Evolutionary conservation across 441 rosid species (phyloP).

Genomic region (Adansonia grandidieri): DNA sequence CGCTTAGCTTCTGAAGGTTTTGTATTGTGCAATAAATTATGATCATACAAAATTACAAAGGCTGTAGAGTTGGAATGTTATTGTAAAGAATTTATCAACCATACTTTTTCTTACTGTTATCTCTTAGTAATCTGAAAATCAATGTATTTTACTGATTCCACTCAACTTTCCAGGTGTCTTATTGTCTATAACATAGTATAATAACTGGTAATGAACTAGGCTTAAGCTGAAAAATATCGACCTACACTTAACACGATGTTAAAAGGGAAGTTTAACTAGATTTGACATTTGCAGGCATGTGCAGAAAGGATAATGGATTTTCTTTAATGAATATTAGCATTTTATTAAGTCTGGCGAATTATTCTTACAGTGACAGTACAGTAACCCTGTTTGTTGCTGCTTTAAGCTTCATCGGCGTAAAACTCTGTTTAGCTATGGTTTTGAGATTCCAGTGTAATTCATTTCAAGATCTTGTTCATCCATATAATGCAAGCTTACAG

Average conservation of each 20-base stretch:
- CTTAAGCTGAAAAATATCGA: background rate
- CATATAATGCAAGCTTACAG: background rate
- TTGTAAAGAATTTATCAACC: slow-evolving; percentile 9
- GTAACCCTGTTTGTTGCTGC: background rate
- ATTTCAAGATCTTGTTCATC: background rate
- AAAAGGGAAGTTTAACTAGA: background rate
- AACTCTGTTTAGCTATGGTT: background rate
- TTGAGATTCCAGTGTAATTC: background rate
- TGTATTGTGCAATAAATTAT: slow-evolving; percentile 28
- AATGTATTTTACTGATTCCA: background rate
- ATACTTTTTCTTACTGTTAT: background rate
- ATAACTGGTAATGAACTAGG: background rate
- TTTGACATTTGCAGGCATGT: background rate
- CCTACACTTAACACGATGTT: background rate
- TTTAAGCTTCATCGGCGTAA: background rate
- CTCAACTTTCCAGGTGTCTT: background rate
- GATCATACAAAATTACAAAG: slow-evolving; percentile 29
- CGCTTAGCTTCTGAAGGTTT: slow-evolving; percentile 46
- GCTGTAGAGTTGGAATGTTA: slow-evolving; percentile 25
- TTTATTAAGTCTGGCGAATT: background rate
- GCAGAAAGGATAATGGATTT: background rate
- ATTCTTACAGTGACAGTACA: background rate
- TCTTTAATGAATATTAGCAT: background rate
- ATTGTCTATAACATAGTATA: background rate
- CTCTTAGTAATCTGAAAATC: background rate